A percentile compares a stretch with the other conserved stretches of the same genome.
Conservation (phyloP, 2,329 filamentous ascomycete species). For the Fusarium clavum region DNA sequence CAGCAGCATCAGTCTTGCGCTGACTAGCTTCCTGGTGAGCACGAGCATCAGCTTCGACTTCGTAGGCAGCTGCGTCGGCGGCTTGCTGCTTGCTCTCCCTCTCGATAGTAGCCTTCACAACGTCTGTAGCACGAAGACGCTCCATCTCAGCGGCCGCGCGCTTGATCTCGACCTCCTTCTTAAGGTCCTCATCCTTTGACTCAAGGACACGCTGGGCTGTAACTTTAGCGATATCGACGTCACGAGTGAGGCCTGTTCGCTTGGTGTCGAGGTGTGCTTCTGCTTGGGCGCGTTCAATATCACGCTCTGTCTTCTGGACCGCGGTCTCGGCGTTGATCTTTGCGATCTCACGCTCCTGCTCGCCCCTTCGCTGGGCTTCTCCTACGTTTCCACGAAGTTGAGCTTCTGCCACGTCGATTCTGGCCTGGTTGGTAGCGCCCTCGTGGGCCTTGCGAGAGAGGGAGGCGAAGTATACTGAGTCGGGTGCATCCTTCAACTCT, state of each 20-base stretch:
- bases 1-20: conserved; percentile 64
- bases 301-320: conserved; percentile 85
- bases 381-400: conserved; percentile 77
- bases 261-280: conserved; percentile 80
- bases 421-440: conserved; percentile 83
- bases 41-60: conserved; percentile 71
- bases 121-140: conserved; percentile 79
- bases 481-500: conserved; percentile 84
- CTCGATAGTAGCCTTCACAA: conserved; percentile 79
- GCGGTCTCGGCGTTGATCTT: conserved; percentile 90
- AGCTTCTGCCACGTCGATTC: conserved; percentile 73
- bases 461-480: conserved; percentile 85
- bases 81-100: conserved; percentile 76
- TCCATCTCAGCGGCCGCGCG: conserved; percentile 84
- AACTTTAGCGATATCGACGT: conserved; percentile 81
- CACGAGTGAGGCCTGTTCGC: conserved; percentile 77
- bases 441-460: conserved; percentile 87
- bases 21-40: conserved; percentile 65
- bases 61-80: conserved; percentile 74
- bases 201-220: conserved; percentile 79
- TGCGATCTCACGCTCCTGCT: conserved; percentile 86
- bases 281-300: conserved; percentile 82
- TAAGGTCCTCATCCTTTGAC: conserved; percentile 81
- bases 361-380: conserved; percentile 80
- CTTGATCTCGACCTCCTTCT: conserved; percentile 80